Conservation (phyloP, 371 early-diverging fungal genomes). For the Mortierella sp. region DNA sequence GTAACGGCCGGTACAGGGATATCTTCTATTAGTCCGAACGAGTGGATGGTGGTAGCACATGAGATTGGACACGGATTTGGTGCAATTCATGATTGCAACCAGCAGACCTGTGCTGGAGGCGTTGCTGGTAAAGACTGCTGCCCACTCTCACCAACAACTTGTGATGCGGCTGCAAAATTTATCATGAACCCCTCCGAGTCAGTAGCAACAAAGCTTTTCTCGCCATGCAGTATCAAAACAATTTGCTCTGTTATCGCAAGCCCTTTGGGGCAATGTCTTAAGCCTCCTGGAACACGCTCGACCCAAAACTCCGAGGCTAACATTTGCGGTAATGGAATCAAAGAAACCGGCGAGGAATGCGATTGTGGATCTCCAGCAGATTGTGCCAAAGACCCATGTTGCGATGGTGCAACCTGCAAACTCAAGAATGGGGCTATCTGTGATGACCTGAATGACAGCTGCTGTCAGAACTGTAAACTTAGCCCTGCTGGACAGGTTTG, state of each 20-base stretch:
- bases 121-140: slow-evolving; percentile 77
- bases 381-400: slow-evolving; percentile 84
- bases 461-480: slow-evolving; percentile 85
- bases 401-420: slow-evolving; percentile 85
- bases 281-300: slow-evolving; percentile 58
- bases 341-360: slow-evolving; percentile 93
- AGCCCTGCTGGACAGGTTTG: slow-evolving; percentile 75
- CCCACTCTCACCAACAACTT: slow-evolving; percentile 68
- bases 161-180: slow-evolving; percentile 82
- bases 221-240: slow-evolving; percentile 78
- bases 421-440: slow-evolving; percentile 75
- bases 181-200: slow-evolving; percentile 91
- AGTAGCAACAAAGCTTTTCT: slow-evolving; percentile 65
- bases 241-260: slow-evolving; percentile 74
- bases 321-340: slow-evolving; percentile 96
- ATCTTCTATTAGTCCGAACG: slow-evolving; percentile 81
- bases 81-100: slow-evolving; percentile 77
- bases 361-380: slow-evolving; percentile 88
- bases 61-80: slow-evolving; percentile 95
- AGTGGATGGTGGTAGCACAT: slow-evolving; percentile 97
- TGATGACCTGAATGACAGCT: slow-evolving; percentile 85
- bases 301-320: slow-evolving; percentile 70
- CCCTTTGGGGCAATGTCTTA: slow-evolving; percentile 67
- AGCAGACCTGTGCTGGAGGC: slow-evolving; percentile 61
- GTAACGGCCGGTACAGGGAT: slow-evolving; percentile 87